Base-by-base conservation (phyloP, 179 eudicot species). In the Nepenthes alata region DNA sequence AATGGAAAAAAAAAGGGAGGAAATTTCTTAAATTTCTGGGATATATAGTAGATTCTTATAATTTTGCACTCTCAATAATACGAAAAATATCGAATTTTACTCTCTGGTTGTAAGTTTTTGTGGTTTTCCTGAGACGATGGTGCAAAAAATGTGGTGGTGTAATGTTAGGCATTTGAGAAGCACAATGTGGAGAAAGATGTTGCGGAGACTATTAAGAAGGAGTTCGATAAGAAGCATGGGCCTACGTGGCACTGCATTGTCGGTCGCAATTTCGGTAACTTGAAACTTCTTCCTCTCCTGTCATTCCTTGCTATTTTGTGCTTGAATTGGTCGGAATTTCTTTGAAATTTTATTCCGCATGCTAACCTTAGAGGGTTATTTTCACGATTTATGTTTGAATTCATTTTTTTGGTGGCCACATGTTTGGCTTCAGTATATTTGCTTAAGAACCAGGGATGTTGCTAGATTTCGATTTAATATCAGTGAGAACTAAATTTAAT, bases 181-280 rank as follows among this genome's bases (percentile, higher is more conserved):
- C 54, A 65, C 60, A 79, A 48, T 72, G 96, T 91, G n/a, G 97
- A 91, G 87, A 91, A 91, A 81, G 98, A 88, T 78, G 96, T 84
- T 35, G 98, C 96, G 3, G 96, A 91, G 79, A 65, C 76, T 67
- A 86, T 91, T 15, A 88, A 91, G 85, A 88, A 88, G 85, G 88
- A 86, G 80, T 91, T 91, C 60, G 98, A 91, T 61, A 81, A 73
- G 74, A 88, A 84, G 82, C 75, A 86, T 58, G 96, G 96, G 8
- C 86, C 96, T 13, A 91, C 96, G 39, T 91, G 98, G 98, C 98
- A 91, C 70, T 91, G 96, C 70, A 88, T 91, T 66, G 96, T 91
- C 12, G 98, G 98, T 57, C 89, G 89, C 81, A 91, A 91, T 79
- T 91, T 88, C 56, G 97, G 96, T 91, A 88, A 47, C 5, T 34